Base-by-base conservation (phyloP, 2,329 filamentous ascomycete species). In the Zymoseptoria brevis region DNA sequence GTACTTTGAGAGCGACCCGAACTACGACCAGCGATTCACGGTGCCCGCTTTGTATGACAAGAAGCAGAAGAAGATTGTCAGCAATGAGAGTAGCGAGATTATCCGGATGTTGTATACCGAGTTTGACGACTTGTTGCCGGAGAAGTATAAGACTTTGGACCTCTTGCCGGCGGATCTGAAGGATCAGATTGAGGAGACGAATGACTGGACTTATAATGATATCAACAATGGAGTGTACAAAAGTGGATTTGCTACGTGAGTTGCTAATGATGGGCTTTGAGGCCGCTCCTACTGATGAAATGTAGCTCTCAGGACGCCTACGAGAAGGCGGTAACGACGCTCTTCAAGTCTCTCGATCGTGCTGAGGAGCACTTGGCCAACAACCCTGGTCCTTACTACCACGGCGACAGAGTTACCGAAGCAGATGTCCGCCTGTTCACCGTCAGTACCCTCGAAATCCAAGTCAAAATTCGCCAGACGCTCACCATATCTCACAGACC, bases 21-120 rank as follows among this genome's bases (percentile, higher is more conserved):
- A 87, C 57, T 96, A 93, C 69, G 72, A 77, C 2, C 91, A 88
- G 1, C 83, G 92, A 11, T 96, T 92, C 74, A 96, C 92, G 0
- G 92, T 96, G 16, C 92, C 92, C 0, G 87, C 90, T 2, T 80
- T 96, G 57, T 95, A 88, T 76, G 90, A 96, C 75, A 90, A 84
- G 76, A 85, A 87, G 77, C 76, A 79, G 56, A 82, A 86, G 68
- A 83, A 79, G 35, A 95, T 96, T 69, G 91, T 96, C 62, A 94
- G 82, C 82, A 96, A 96, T 67, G 92, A 96, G 81, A 90, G 88
- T 74, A 86, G 87, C 66, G 92, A 96, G 77, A 96, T 96, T 72
- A 86, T 96, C 73, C 86, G 92, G 71, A 96, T 96, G 89, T 79
- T 96, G 62, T 89, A 89, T 71, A 81, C 81, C 50, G 89, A 85